Evolutionary conservation across 73 alveolate species (phyloP).

Genomic region (Paramecium tetraurelia): DNA sequence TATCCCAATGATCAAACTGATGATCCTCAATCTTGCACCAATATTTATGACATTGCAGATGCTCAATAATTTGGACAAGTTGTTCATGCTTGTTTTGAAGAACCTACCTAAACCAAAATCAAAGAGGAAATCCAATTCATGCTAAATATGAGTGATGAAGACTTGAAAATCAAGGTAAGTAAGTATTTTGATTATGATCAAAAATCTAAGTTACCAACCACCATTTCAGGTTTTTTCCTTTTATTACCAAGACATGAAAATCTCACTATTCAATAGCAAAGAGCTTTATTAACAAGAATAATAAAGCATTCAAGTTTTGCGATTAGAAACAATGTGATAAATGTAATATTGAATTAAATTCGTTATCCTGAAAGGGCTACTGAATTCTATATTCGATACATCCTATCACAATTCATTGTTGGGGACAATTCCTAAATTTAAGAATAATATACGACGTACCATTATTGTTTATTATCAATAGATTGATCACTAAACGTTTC

Average conservation of each 20-base stretch:
- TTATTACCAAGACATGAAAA: conserved; percentile 6
- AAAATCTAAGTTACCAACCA: not conserved
- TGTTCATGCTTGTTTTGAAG: not conserved
- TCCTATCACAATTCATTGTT: not conserved
- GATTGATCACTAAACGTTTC: not conserved
- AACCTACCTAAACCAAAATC: not conserved
- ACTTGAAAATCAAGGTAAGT: not conserved
- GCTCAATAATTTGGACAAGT: not conserved
- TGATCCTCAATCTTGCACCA: not conserved
- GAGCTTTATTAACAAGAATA: not conserved
- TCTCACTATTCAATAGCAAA: not conserved
- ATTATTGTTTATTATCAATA: not conserved
- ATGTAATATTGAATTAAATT: conserved; percentile 29
- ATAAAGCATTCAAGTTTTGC: not conserved
- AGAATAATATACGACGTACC: conserved; percentile 8
- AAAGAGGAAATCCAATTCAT: not conserved
- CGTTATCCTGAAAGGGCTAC: conserved; percentile 40
- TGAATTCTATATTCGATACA: conserved; percentile 7
- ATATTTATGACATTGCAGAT: conserved; percentile 19
- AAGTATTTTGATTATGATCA: not conserved
- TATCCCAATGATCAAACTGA: not conserved
- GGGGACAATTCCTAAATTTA: conserved; percentile 1
- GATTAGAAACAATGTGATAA: not conserved
- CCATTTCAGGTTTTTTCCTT: conserved; percentile 2
- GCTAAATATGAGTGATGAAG: not conserved